Base-by-base conservation (phyloP, 352 stramenopile genomes). In the Phytophthora tentaculata region DNA sequence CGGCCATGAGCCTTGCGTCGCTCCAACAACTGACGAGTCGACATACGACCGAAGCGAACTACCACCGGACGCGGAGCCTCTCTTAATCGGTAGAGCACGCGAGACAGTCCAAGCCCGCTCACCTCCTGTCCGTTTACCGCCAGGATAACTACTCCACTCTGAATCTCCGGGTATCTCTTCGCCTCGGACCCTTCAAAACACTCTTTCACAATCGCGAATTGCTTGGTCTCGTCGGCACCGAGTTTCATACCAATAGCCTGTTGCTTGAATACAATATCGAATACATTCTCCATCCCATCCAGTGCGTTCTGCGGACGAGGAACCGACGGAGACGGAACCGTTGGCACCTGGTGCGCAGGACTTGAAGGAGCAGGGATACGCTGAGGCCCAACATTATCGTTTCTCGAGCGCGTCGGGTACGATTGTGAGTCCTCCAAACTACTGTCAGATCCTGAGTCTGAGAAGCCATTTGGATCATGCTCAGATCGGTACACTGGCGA, bases 211-310 rank as follows among this genome's bases (percentile, higher is more conserved):
- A 94, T 81, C 0, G 86, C 85, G 35, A 89, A 95, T 67, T 87
- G 85, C 65, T 80, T 80, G 10, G 64, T 73, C 29, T 91, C 83
- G 58, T 95, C 87, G 3, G 79, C 71, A 9, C 81, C 84, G 32
- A 95, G 83, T 64, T 93, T 93, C 80, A 95, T 87, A 8, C 86
- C 86, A 65, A 95, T 93, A 20, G 85, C 71, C 52, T 93, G 86
- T 69, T 95, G 84, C 70, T 91, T 92, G 74, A 95, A 95, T 35
- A 95, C 86, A 66, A 95, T 87, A 59, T 95, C 86, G 45, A 95
- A 95, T 13, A 94, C 79, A 45, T 86, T 87, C 23, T 93, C 81
- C 69, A 95, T 84, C 20, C 79, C 77, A 41, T 94, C 76, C 22
- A 91, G 44, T 5, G 63, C 55, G 6, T 83, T 88, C 10, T 61